Evolutionary conservation across 768 basidiomycete species (phyloP), one percentile per base, ranked within the genome.

Genomic region (Suillus paluster): DNA sequence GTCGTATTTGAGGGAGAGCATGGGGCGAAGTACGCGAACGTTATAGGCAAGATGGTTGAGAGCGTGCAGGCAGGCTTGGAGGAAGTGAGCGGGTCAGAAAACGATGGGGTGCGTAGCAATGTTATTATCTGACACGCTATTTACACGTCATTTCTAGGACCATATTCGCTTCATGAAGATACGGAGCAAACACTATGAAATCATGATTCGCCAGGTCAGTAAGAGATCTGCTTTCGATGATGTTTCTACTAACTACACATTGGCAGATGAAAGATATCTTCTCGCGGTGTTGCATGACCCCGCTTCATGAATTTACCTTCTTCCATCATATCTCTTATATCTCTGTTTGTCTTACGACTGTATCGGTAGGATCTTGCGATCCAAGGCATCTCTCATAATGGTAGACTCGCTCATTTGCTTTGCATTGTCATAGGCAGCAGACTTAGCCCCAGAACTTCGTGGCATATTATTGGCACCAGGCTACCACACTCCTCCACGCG

Each of bases 171-270:
- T 97, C 69, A 87, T 97, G 85, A 80, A 94, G 61, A 94, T 97
- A 77, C 85, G 95, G 53, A 97, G 95, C 62, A 92, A 86, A 71
- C 84, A 90, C 57, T 95, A 97, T 73, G 95, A 97, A 71, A 80
- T 97, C 61, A 92, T 97, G 90, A 95, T 97, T 93, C 95, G 3
- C 95, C 95, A 60, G 92, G 95, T 94, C 58, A 30, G 89, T 77
- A 55, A 48, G n/a, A 25, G 38, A 27, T 39, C 15, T n/a, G 6
- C 21, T 7, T 55, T 45, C 12, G 9, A 46, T 7, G 54, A 38
- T 19, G 25, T 21, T 3, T 44, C 6, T n/a, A 10, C 46, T 62
- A 49, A 66, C 21, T 0, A 8, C n/a, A 9, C 44, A 36, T 25
- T 33, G 10, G 1, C 62, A 94, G 94, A 94, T 69, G 89, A 90